Base-by-base conservation (phyloP, 164 flowering plant species). In the Liquidambar formosana region DNA sequence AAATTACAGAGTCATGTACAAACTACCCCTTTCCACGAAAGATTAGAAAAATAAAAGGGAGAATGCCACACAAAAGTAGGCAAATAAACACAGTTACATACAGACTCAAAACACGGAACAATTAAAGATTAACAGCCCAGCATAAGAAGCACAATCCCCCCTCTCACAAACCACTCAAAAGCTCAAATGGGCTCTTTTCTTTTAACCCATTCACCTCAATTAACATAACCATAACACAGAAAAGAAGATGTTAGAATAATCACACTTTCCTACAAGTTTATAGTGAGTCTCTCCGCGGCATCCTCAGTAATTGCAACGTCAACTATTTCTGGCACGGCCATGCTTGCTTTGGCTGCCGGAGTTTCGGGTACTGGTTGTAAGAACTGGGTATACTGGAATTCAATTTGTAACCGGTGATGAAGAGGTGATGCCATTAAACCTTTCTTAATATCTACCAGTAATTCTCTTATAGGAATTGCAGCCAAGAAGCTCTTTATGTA, bases 401-500 rank as follows among this genome's bases (percentile, higher is more conserved):
- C 99, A 38, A 96, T 92, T 84, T 96, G 99, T 23, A 96, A 80
- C 5, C 97, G 80, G 54, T 86, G 96, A 79, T 92, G 97, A 70
- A 93, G 84, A 9, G 90, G 91, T 0, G 96, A 82, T 3, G 84
- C 65, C 72, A 80, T 78, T 67, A 87, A 64, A 1, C 99, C 99
- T 75, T 87, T 96, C 83, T 88, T 88, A 15, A 96, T 82, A 81
- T 96, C 99, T 3, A 73, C 88, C 71, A 86, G 89, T 75, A 96
- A 67, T 78, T 96, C 99, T 72, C 99, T 83, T 10, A 96, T 80
- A 1, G 99, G 99, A 27, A 96, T 89, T n/a, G 99, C 88, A 52
- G 99, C 98, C 85, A 93, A 77, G 75, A 96, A 93, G 69, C 78
- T 86, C 82, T 96, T 96, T 51, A 96, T 89, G 75, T 93, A 96